Conservation (phyloP, 805 yeast genomes). For the Metschnikowia drakensbergensis region DNA sequence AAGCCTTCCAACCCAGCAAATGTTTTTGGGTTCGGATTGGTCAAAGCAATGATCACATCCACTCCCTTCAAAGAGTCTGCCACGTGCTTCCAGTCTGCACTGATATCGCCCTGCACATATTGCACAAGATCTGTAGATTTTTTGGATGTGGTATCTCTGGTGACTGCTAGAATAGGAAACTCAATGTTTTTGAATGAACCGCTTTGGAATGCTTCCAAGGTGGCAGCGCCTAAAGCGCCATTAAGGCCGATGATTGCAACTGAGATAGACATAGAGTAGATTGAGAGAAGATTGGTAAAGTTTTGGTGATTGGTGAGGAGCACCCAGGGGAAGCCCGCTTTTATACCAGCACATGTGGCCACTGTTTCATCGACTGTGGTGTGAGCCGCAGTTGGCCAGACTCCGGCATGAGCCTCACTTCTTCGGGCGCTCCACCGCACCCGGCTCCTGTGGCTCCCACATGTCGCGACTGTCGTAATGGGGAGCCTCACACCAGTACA, state of each 20-base stretch:
- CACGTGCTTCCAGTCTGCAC: conserved; percentile 20
- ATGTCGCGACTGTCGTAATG: too few relatives aligned
- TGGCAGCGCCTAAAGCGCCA: conserved; percentile 51
- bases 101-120: conserved; percentile 35
- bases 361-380: too few relatives aligned
- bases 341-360: too few relatives aligned
- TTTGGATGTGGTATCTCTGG: conserved; percentile 39
- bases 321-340: too few relatives aligned
- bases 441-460: too few relatives aligned
- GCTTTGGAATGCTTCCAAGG: conserved; percentile 42
- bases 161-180: conserved; percentile 49
- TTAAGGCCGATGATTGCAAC: conserved; percentile 52
- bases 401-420: too few relatives aligned
- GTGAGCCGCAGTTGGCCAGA: too few relatives aligned
- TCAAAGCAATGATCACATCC: conserved; percentile 50
- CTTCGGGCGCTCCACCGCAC: too few relatives aligned
- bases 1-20: conserved; percentile 35
- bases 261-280: conserved; percentile 17
- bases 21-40: conserved; percentile 27
- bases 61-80: conserved; percentile 40
- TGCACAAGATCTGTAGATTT: conserved; percentile 33
- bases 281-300: neutral
- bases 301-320: too few relatives aligned
- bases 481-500: too few relatives aligned
- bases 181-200: conserved; percentile 37